Evolutionary conservation across 1,284 basidiomycete genomes (phyloP), one percentile per base, ranked within the genome.

Genomic region (Apiotrichum montevideense): DNA sequence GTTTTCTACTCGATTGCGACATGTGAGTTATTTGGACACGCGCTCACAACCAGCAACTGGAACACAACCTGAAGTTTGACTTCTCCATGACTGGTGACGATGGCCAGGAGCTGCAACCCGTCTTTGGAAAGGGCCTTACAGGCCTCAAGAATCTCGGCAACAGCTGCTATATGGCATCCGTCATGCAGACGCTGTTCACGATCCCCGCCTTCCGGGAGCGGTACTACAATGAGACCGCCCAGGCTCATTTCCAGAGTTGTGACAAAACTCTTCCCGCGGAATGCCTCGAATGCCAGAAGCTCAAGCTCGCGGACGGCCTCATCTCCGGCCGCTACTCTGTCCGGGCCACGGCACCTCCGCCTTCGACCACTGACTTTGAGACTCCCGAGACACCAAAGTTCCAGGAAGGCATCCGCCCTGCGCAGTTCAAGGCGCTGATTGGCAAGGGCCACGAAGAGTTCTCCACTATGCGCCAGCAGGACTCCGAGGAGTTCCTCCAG

Each of bases 141-240:
- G 96, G 95, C 2, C 78, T 98, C 1, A 80, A 85, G 44, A 98
- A 99, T 72, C 83, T 99, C 1, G 96, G 95, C 1, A 98, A 98
- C 77, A 91, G 92, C 75, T 98, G 96, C 75, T 98, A 98, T 79
- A 91, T 98, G 85, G 90, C 93, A 0, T 97, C 94, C 0, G 87
- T 93, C 15, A 76, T 98, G 0, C 95, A 98, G 78, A 83, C 85
- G 0, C 68, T 98, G 1, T 97, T 97, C 77, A 81, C 91, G 0
- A 80, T 97, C 3, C 82, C 87, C 0, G 70, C 83, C 0, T 97
- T 97, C 81, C 84, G 85, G 62, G 71, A 79, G 8, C 84, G 89
- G 10, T 98, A 95, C 78, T 76, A 79, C 52, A 79, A 81, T 9
- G 77, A 80, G 0, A 80, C 82, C 14, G 73, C 76, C 10, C 52